Evolutionary conservation across 441 rosid species (phyloP), one percentile per base, ranked within the genome.

Genomic region (Arabidopsis lyrata): DNA sequence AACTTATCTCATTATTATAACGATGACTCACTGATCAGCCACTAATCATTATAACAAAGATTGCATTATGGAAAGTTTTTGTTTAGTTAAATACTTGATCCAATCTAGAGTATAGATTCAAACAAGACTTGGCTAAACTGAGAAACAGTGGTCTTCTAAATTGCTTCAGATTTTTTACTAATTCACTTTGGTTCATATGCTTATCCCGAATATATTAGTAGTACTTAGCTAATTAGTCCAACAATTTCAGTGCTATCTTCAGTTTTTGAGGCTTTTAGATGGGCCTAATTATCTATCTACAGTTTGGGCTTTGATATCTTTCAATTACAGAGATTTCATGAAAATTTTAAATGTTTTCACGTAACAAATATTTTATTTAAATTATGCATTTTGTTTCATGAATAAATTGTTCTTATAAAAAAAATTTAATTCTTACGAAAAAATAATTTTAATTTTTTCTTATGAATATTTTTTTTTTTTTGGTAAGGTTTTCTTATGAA

Each of bases 11-110:
- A 59, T 59, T 20, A 36, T 18, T 45, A 45, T 47, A 35, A 55
- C 41, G 36, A 45, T 35, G 70, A 64, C 71, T 55, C 77, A 41
- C 15, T 62, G 47, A 50, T 63, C 54, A 63, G 45, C 29, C 15
- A 4, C 70, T 66, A 63, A 53, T 41, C 63, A 10, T 54, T 38
- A 41, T 42, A 42, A 63, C 63, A 72, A 41, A 62, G 45, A 63
- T 72, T 41, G 27, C 45, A 63, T 62, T 29, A 39, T 70, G 16
- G 22, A 16, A 10, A 3, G 0, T 15, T 48, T 60, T 1, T 36
- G 18, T 34, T 48, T 22, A 20, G 12, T 24, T 2, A 15, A 38
- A 15, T 48, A 12, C 41, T 70, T 60, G 32, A 70, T 15, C 52
- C 2, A 45, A 41, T 29, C 16, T 42, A 31, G 20, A 44, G 64